These are phyloP conservation scores for Penicillium polonicum DNA, from an alignment of 2,329 filamentous ascomycete species.

Conservation along the genomic window DNA sequence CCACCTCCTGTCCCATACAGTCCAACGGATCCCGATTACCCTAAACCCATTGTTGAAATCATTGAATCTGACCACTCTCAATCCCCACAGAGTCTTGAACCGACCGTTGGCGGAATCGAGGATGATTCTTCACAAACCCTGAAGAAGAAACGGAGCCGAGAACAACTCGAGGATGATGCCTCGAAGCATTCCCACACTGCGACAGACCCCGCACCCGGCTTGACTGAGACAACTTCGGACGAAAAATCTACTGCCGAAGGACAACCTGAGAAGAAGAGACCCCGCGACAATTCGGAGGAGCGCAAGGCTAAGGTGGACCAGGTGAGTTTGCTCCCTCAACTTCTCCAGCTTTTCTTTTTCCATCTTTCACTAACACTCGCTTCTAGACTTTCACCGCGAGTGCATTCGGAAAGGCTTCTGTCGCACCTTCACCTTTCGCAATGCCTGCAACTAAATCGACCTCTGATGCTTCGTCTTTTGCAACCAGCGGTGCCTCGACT, in stretches of 20 bases:
- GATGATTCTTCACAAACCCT: conserved; percentile 32
- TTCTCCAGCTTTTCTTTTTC: background rate
- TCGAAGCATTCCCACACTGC: conserved; percentile 12
- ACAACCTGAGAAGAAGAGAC: conserved; percentile 38
- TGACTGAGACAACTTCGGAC: background rate
- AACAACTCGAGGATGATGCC: conserved; percentile 42
- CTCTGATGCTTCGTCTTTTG: conserved; percentile 44
- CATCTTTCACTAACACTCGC: background rate
- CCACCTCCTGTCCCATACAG: background rate
- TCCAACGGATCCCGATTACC: background rate
- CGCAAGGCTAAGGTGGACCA: conserved; percentile 29
- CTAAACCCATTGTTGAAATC: background rate
- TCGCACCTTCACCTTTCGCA: background rate
- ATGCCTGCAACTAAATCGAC: background rate
- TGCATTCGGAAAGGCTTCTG: conserved; percentile 44
- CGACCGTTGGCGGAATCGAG: conserved; percentile 13
- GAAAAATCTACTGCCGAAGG: conserved; percentile 26
- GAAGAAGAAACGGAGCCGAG: conserved; percentile 47
- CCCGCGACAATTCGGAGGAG: conserved; percentile 38
- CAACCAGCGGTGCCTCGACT: conserved; percentile 38
- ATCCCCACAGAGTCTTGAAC: background rate
- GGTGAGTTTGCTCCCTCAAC: conserved; percentile 18
- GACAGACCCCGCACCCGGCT: background rate
- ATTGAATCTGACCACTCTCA: background rate
- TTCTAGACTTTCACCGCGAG: conserved; percentile 34